Evolutionary conservation across 2,329 filamentous ascomycete species (phyloP).

Genomic region (Cordyceps fumosorosea): DNA sequence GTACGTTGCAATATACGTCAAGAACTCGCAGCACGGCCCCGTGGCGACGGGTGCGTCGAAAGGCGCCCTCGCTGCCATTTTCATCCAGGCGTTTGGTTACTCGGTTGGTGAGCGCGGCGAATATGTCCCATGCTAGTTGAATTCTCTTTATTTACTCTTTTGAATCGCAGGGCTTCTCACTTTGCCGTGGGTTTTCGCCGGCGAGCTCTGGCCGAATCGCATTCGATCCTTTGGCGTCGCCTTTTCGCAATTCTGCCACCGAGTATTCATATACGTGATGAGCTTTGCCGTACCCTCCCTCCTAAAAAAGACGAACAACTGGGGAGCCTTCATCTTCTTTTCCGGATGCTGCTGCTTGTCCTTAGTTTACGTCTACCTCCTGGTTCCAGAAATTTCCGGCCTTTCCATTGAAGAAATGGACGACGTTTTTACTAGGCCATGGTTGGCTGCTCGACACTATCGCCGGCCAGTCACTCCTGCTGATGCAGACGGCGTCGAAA

Average conservation of each 20-base stretch:
- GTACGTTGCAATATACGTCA: slow-evolving; percentile 35
- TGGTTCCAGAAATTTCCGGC: slow-evolving; percentile 31
- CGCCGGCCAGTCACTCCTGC: not conserved
- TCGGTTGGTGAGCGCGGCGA: slow-evolving; percentile 21
- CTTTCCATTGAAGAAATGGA: slow-evolving; percentile 28
- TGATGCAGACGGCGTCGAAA: not conserved
- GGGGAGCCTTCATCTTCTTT: slow-evolving; percentile 36
- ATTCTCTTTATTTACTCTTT: too few species aligned
- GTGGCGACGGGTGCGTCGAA: slow-evolving; percentile 25
- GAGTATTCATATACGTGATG: slow-evolving; percentile 28
- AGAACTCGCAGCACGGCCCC: slow-evolving; percentile 22
- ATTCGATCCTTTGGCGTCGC: slow-evolving; percentile 38
- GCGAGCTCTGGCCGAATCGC: slow-evolving; percentile 38
- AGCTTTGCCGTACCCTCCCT: slow-evolving; percentile 26
- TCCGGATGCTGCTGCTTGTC: slow-evolving; percentile 28
- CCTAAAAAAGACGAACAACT: slow-evolving; percentile 25
- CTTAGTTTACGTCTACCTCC: slow-evolving; percentile 29
- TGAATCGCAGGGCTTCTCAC: slow-evolving; percentile 22
- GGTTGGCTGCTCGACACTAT: slow-evolving; percentile 4
- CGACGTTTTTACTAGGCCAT: slow-evolving; percentile 23
- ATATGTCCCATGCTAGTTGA: too few species aligned
- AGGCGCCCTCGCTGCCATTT: slow-evolving; percentile 37
- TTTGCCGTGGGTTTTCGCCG: slow-evolving; percentile 38
- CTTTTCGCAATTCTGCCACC: slow-evolving; percentile 22
- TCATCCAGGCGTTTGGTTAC: slow-evolving; percentile 39